Evolutionary conservation across 108 stramenopile genomes (phyloP), one percentile per base, ranked within the genome.

Genomic region (Pseudonitzschia pungens): DNA sequence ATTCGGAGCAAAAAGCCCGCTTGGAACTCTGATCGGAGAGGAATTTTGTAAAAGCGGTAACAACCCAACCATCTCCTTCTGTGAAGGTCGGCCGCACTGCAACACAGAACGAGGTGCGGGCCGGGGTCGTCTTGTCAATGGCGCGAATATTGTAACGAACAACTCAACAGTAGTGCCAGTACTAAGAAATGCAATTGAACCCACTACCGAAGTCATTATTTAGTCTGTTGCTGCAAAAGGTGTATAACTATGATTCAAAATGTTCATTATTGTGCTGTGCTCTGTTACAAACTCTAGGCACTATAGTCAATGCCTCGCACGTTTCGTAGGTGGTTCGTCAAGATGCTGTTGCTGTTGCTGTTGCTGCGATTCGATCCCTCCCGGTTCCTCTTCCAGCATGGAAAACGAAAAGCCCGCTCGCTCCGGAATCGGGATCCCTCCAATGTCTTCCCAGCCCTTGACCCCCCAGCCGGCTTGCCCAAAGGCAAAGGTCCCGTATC

Each of bases 391-490:
- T 42, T 76, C 54, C 2, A 91, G 59, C 83, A 89, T 76, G 31
- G 69, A 55, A 80, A 95, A 95, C 20, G 91, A 92, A 76, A 95
- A 95, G 4, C 93, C 93, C 41, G 79, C 74, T 14, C 77, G 67
- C 62, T 92, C 90, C 8, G 87, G 89, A 24, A 84, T 71, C 42
- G 68, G 71, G 16, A 44, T 67, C 12, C 50, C 57, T 14, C 87
- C 83, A 6, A 83, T 75, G 71, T 94, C 89, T 58, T 95, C 93
- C 93, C 93, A 95, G 0, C 87, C 93, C 45, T 82, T 68, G 11
- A 95, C 91, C 18, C 72, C 84, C 93, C 93, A 95, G 9, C 93
- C 93, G 27, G 81, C 86, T 42, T 81, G 83, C 0, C 91, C 91
- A 83, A 95, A 95, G 10, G 93, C 66, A 67, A 48, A 67, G 24